These are phyloP conservation scores for Neurospora crassa DNA, from an alignment of 2,329 filamentous ascomycete genomes.

Conservation along the genomic window DNA sequence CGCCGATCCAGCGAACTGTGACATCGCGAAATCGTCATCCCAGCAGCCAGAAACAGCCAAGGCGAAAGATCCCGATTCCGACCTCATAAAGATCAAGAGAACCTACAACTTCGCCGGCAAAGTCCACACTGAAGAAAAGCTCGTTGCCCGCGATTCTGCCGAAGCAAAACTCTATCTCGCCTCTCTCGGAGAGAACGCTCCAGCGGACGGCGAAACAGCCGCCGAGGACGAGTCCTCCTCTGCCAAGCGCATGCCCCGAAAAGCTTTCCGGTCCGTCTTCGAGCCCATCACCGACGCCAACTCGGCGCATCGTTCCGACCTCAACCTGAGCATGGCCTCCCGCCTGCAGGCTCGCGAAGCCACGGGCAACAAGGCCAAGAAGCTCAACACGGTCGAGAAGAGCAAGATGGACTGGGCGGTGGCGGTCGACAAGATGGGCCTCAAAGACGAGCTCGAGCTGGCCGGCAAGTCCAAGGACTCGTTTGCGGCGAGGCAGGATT, in stretches of 20 bases:
- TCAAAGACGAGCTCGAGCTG: slow-evolving; percentile 57
- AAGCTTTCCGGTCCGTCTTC: slow-evolving; percentile 52
- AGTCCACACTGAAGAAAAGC: slow-evolving; percentile 61
- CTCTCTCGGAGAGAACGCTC: slow-evolving; percentile 30
- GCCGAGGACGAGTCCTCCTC: slow-evolving; percentile 17
- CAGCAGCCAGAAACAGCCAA: neutral
- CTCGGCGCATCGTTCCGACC: slow-evolving; percentile 38
- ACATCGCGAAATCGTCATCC: neutral
- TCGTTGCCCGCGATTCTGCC: slow-evolving; percentile 54
- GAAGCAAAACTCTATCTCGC: slow-evolving; percentile 56
- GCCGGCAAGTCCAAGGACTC: slow-evolving; percentile 57
- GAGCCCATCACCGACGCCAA: slow-evolving; percentile 43
- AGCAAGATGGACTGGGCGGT: slow-evolving; percentile 65
- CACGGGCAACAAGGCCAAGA: slow-evolving; percentile 42
- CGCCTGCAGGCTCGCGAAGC: slow-evolving; percentile 37
- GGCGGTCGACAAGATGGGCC: slow-evolving; percentile 61
- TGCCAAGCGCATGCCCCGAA: slow-evolving; percentile 37
- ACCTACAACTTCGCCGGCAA: slow-evolving; percentile 69
- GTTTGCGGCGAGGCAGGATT: slow-evolving; percentile 53
- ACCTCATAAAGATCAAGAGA: slow-evolving; percentile 55
- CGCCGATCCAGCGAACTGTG: neutral
- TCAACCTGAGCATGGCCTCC: slow-evolving; percentile 46
- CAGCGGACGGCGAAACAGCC: slow-evolving; percentile 9
- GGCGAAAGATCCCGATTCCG: slow-evolving; percentile 18
- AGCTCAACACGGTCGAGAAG: slow-evolving; percentile 63